These are phyloP conservation scores for Diplotaxis tenuifolia DNA, from an alignment of 345 rosid species.

Conservation along the genomic window DNA sequence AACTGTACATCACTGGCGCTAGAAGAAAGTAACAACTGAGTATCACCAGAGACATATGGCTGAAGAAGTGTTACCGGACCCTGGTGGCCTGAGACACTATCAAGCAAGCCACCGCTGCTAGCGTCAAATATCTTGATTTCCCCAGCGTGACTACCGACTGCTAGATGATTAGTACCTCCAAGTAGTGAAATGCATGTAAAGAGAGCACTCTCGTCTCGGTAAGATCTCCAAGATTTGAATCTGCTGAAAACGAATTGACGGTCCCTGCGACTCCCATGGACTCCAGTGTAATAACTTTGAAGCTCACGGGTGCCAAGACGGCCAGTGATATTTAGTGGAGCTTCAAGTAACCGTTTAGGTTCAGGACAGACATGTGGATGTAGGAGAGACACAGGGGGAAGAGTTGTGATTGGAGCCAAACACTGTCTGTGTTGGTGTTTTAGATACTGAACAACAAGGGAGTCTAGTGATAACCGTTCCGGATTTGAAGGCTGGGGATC, in stretches of 20 bases:
- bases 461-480: slow-evolving; percentile 80
- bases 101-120: slow-evolving; percentile 62
- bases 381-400: slow-evolving; percentile 90
- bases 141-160: slow-evolving; percentile 85
- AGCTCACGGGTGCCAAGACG: slow-evolving; percentile 86
- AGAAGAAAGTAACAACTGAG: slow-evolving; percentile 79
- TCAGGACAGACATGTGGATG: slow-evolving; percentile 97
- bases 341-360: slow-evolving; percentile 85
- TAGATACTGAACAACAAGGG: slow-evolving; percentile 86
- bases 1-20: slow-evolving; percentile 77
- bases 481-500: slow-evolving; percentile 61
- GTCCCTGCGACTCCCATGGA: slow-evolving; percentile 90
- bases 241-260: slow-evolving; percentile 96
- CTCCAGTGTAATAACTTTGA: slow-evolving; percentile 72
- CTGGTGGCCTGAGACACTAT: slow-evolving; percentile 76
- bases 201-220: slow-evolving; percentile 80
- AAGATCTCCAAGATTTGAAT: slow-evolving; percentile 91
- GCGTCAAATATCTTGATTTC: slow-evolving; percentile 80
- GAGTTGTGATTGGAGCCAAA: slow-evolving; percentile 96
- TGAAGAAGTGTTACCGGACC: slow-evolving; percentile 72
- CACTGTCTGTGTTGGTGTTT: slow-evolving; percentile 99
- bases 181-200: slow-evolving; percentile 76
- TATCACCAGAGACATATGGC: slow-evolving; percentile 58
- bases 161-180: slow-evolving; percentile 76
- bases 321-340: slow-evolving; percentile 80